phyloP scores from a whole-genome alignment of 164 flowering plant species.

The Vitis amurensis region DNA sequence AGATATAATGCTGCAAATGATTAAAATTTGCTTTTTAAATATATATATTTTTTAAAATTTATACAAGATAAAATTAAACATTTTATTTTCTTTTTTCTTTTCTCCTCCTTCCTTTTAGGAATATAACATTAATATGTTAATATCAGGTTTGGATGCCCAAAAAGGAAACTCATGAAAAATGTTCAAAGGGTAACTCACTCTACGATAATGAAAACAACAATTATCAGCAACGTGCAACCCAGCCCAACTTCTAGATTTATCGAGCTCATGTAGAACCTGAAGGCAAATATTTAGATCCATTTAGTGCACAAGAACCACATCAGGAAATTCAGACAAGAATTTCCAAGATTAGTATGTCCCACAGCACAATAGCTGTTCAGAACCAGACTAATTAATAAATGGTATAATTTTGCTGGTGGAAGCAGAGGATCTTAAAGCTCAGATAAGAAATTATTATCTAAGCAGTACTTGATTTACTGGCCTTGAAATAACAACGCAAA shows the following conservation, averaged over 20 bases:
- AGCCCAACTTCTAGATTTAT: slow-evolving; percentile 70
- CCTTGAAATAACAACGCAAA: neutral
- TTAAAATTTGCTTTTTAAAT: too few relatives aligned
- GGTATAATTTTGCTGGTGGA: neutral
- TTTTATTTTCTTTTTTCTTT: too few relatives aligned
- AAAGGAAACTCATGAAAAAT: neutral
- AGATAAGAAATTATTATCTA: neutral
- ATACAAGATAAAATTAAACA: too few relatives aligned
- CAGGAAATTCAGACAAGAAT: neutral
- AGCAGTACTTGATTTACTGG: neutral
- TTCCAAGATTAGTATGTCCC: neutral
- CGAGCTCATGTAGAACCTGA: slow-evolving; percentile 62
- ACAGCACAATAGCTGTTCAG: too few relatives aligned
- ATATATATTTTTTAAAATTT: too few relatives aligned
- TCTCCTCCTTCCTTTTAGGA: too few relatives aligned
- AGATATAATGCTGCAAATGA: too few relatives aligned
- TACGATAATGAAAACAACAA: slow-evolving; percentile 85
- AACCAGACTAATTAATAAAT: too few relatives aligned
- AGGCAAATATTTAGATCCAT: slow-evolving; percentile 7
- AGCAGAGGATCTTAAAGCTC: too few relatives aligned
- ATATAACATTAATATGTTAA: too few relatives aligned
- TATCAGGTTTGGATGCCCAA: too few relatives aligned
- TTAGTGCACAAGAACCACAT: neutral
- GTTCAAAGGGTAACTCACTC: slow-evolving; percentile 44
- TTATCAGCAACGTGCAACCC: slow-evolving; percentile 83